Percentiles rank a stretch among this genome's conserved stretches.
These are phyloP conservation scores for Naegleria lovaniensis DNA, from an alignment of 208 protist genomes.

Conservation along the genomic window DNA sequence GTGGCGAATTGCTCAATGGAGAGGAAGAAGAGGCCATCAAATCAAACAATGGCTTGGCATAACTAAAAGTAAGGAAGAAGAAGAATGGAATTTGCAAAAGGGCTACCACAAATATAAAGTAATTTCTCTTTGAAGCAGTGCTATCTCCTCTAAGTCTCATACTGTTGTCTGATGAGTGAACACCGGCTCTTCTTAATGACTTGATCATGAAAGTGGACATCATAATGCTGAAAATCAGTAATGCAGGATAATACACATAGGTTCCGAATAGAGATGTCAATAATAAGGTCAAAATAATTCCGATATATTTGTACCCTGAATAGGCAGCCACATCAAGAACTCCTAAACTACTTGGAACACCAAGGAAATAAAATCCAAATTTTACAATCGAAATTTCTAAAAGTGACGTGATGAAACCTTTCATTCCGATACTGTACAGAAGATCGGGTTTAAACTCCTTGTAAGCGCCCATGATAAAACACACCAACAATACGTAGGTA, in stretches of 20 bases:
- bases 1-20: no score
- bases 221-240: background rate
- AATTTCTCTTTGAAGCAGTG: background rate
- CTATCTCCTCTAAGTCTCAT: background rate
- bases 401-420: background rate
- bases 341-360: background rate
- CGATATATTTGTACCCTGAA: constrained; percentile 19
- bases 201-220: background rate
- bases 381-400: constrained; percentile 14
- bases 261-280: background rate
- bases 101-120: background rate
- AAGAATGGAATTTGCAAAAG: background rate
- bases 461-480: background rate
- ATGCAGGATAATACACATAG: background rate
- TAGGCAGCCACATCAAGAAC: background rate
- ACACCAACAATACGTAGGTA: background rate
- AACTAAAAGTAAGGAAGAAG: background rate
- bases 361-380: background rate
- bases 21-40: no score
- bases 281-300: background rate
- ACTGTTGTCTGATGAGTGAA: background rate
- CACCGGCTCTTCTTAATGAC: background rate
- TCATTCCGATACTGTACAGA: background rate
- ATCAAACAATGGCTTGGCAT: background rate
- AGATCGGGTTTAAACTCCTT: constrained; percentile 2